Base-by-base conservation (phyloP, 495 filamentous ascomycete genomes). In the Friedmanniomyces endolithicus region DNA sequence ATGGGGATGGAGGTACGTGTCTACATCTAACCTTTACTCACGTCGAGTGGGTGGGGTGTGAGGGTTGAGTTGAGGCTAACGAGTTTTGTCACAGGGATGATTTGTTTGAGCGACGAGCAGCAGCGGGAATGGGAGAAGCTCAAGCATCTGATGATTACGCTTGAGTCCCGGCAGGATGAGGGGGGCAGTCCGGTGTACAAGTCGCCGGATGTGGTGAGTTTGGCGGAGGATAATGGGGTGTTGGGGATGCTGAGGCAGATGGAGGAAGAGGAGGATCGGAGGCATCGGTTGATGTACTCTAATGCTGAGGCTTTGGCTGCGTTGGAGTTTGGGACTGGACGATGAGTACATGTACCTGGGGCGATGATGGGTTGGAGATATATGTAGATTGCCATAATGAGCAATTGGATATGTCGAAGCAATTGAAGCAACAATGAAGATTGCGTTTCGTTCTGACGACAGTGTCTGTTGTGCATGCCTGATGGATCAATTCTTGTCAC, bases 71-170 rank as follows among this genome's bases (percentile, higher is more conserved):
- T n/a, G 3, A 41, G 12, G 37, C 37, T 41, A 14, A 41, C 27
- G 9, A 4, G 6, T 41, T 4, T n/a, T 41, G 2, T 41, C 37
- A 9, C 37, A 41, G 37, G 48, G 11, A 50, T 51, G 37, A 39
- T 50, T 11, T 43, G 45, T 22, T 14, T 58, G 6, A 53, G 49
- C 17, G 49, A 53, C 14, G 55, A 58, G 49, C 55, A 58, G 49
- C 55, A 53, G 40, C 3, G 14, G 16, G 48, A 53, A 22, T 58
- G 55, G 55, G 55, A 58, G 11, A 53, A 58, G 39, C 25, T 58
- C 12, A 52, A 53, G 55, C 22, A 52, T 14, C 24, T 58, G 1
- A 45, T 58, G 40, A 40, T 53, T 2, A 37, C 29, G 11, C 11
- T 58, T 37, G 55, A 58, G 22, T 6, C 19, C 1, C 20, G 49